A percentile compares a stretch with the other conserved stretches of the same genome.
Evolutionary conservation across 768 basidiomycete genomes (phyloP).

Genomic region (Pulveroboletus sp.): DNA sequence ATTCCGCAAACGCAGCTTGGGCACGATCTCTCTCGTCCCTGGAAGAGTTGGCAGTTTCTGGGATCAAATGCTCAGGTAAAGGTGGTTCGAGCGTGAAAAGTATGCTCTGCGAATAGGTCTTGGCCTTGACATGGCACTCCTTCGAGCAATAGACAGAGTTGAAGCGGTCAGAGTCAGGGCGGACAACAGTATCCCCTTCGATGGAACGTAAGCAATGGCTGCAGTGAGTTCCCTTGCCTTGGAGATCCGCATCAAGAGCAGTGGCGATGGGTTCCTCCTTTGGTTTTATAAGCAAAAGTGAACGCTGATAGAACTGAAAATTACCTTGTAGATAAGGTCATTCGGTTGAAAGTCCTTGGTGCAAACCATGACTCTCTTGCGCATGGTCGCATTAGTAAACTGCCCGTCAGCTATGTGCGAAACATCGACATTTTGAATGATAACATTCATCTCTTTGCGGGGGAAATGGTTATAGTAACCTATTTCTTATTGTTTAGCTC

Average conservation of each 20-base stretch:
- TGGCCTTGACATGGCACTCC: conserved; percentile 53
- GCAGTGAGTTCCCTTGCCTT: conserved; percentile 64
- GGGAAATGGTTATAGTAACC: conserved; percentile 79
- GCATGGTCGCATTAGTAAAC: conserved; percentile 21
- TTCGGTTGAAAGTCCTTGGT: conserved; percentile 65
- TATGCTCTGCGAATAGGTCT: conserved; percentile 58
- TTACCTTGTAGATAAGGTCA: conserved; percentile 74
- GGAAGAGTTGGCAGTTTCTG: conserved; percentile 28
- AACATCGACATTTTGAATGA: conserved; percentile 40
- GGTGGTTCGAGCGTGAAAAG: conserved; percentile 67
- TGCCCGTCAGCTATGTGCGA: conserved; percentile 15
- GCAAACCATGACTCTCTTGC: conserved; percentile 54
- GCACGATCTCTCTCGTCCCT: conserved; percentile 49
- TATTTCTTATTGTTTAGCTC: conserved; percentile 30
- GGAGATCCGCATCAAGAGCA: conserved; percentile 67
- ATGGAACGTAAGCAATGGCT: conserved; percentile 67
- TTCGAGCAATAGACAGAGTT: conserved; percentile 68
- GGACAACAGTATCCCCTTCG: conserved; percentile 41
- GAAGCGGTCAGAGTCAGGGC: conserved; percentile 47
- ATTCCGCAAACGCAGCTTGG: conserved; percentile 54
- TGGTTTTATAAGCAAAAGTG: not conserved
- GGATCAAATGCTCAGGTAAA: conserved; percentile 43
- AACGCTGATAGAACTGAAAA: not conserved
- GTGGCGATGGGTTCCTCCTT: conserved; percentile 75
- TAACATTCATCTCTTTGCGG: conserved; percentile 64